A percentile compares a stretch with the other conserved stretches of the same genome.
phyloP scores from a whole-genome alignment of 139 green algal species.

The Gonium pectorale region DNA sequence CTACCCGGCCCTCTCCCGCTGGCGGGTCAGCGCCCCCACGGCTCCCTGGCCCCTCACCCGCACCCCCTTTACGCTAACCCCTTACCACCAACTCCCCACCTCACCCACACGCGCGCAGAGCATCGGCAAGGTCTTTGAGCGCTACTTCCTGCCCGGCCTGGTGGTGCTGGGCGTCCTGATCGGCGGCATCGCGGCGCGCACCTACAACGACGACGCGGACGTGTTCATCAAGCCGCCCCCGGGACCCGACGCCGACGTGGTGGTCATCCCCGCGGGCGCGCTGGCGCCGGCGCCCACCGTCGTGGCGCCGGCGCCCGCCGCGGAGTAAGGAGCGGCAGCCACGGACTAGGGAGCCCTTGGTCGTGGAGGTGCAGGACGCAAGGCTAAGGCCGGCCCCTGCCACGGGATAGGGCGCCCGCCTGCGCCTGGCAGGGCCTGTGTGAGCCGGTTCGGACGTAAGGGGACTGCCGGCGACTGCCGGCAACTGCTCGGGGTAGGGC shows the following conservation, averaged over 20 bases:
- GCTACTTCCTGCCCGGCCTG: constrained; percentile 60
- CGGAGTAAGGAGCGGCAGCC: neutral
- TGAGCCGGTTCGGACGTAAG: too few species aligned
- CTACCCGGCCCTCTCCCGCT: too few species aligned
- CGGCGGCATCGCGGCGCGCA: constrained; percentile 50
- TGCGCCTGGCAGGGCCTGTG: too few species aligned
- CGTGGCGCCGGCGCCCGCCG: neutral
- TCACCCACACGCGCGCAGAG: constrained; percentile 14
- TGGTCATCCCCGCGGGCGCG: constrained; percentile 19
- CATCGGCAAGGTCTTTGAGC: constrained; percentile 55
- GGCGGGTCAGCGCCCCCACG: too few species aligned
- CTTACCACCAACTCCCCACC: neutral
- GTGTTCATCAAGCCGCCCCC: constrained; percentile 32
- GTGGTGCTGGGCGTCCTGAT: constrained; percentile 57
- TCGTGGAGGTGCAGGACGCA: neutral
- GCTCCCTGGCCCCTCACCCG: too few species aligned
- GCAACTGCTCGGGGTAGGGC: too few species aligned
- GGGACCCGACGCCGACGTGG: neutral
- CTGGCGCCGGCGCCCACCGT: neutral
- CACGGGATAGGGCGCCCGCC: too few species aligned
- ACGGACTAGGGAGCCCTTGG: neutral
- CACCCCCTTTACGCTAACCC: neutral
- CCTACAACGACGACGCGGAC: constrained; percentile 47
- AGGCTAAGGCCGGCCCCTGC: too few species aligned
- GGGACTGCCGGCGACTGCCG: too few species aligned